Base-by-base conservation (phyloP, 2,329 filamentous ascomycete genomes). In the Aspergillus cejpii region DNA sequence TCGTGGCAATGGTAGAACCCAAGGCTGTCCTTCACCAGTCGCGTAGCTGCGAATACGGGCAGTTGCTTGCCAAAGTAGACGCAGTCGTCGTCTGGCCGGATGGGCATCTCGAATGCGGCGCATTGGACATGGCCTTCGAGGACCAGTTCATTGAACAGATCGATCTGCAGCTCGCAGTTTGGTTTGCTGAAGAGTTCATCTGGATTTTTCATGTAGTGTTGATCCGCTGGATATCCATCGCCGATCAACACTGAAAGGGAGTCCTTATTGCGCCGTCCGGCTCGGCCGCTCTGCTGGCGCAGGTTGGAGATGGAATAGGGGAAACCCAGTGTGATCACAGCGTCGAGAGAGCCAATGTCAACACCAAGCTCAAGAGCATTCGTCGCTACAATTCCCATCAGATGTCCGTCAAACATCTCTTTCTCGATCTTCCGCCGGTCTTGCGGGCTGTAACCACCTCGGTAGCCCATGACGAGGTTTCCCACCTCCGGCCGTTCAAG, bases 191-290 rank as follows among this genome's bases (percentile, higher is more conserved):
- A 76, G 19, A 98, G 84, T 64, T 95, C 88, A 50, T 92, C 84
- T 0, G 92, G 92, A 52, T 97, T 94, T 50, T 87, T 81, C 92
- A 98, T 98, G 66, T 94, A 98, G 62, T 94, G 83, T 62, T 98
- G 92, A 62, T 98, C 92, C 0, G 87, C 88, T 2, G 90, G 83
- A 54, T 92, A 95, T 52, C 82, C 82, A 60, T 96, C 90, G 2
- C 90, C 92, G 0, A 98, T 80, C 1, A 98, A 72, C 2, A 98
- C 81, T 0, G 89, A 94, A 2, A 98, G 73, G 0, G 90, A 94
- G 64, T 98, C 92, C 60, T 87, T 94, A 62, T 96, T 96, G 48
- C 91, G 78, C 47, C 92, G 80, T 10, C 92, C 92, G 15, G 92
- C 92, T 58, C 92, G 81, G 11, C 92, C 92, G 58, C 88, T 95